Conservation (phyloP, 2,329 filamentous ascomycete species). For the Phoma sp. region DNA sequence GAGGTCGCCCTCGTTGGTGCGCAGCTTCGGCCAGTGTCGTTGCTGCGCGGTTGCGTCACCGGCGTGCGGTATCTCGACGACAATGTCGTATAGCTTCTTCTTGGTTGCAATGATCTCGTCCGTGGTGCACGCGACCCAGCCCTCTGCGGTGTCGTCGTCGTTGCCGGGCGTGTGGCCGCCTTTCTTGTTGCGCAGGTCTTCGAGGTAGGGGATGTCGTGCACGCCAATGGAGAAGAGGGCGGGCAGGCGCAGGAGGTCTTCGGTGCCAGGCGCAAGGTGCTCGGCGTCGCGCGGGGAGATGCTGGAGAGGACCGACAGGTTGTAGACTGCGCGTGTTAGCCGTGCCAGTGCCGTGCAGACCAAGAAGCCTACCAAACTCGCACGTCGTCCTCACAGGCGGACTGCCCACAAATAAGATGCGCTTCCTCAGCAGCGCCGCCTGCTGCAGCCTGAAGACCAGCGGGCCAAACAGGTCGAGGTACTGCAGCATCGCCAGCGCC, state of each 20-base stretch:
- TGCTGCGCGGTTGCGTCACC: constrained; percentile 58
- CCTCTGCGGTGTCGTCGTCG: constrained; percentile 55
- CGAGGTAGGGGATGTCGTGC: constrained; percentile 84
- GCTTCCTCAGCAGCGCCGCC: constrained; percentile 82
- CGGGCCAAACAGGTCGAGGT: constrained; percentile 86
- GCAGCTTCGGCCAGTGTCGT: constrained; percentile 79
- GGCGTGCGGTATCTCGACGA: constrained; percentile 78
- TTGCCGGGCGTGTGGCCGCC: constrained; percentile 53
- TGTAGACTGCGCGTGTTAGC: constrained; percentile 70
- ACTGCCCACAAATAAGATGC: constrained; percentile 85
- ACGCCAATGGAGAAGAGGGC: constrained; percentile 94
- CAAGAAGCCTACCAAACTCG: constrained; percentile 74
- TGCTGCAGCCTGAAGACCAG: constrained; percentile 91
- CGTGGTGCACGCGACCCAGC: constrained; percentile 95
- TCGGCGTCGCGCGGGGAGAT: constrained; percentile 78
- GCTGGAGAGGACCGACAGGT: constrained; percentile 90
- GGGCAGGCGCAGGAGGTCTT: constrained; percentile 69
- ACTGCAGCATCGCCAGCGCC: constrained; percentile 77
- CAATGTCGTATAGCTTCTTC: constrained; percentile 83
- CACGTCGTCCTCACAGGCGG: constrained; percentile 85
- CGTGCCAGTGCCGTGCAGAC: not conserved
- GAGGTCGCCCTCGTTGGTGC: constrained; percentile 65
- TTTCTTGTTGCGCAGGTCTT: constrained; percentile 59
- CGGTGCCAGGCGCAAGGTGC: constrained; percentile 67
- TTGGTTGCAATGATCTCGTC: constrained; percentile 92